These are phyloP conservation scores for Calonectria fujianensis DNA, from an alignment of 2,329 filamentous ascomycete genomes.

Conservation along the genomic window DNA sequence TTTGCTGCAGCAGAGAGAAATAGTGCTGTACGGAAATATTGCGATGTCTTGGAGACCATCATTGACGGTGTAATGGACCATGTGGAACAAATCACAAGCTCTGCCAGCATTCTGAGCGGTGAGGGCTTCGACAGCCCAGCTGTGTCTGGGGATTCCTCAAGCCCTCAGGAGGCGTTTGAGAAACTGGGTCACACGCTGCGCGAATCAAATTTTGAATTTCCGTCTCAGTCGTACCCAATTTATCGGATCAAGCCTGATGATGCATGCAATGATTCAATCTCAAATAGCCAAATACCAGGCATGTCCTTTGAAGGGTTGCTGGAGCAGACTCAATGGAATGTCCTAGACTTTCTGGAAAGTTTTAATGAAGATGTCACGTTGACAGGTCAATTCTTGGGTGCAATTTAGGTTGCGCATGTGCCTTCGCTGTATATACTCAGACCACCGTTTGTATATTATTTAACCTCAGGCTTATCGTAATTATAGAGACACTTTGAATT, in stretches of 20 bases:
- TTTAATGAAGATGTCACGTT: not conserved
- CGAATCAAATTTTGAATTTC: conserved; percentile 31
- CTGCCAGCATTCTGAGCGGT: not conserved
- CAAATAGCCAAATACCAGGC: not conserved
- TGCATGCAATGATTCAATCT: not conserved
- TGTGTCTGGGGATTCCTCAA: not conserved
- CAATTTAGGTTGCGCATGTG: not conserved
- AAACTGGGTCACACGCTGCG: not conserved
- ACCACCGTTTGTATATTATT: not conserved
- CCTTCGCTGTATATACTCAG: not conserved
- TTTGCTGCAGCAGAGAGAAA: conserved; percentile 36
- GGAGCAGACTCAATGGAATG: conserved; percentile 12
- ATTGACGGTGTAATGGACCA: conserved; percentile 31
- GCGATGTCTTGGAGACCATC: conserved; percentile 33
- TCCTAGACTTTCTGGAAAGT: not conserved
- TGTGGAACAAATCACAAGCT: conserved; percentile 24
- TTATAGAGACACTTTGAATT: too few relatives aligned
- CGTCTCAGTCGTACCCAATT: conserved; percentile 21
- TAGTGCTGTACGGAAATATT: conserved; percentile 29
- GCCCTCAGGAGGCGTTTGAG: conserved; percentile 28
- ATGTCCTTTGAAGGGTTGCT: not conserved
- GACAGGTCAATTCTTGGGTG: not conserved
- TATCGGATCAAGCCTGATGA: not conserved
- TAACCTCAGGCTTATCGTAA: too few relatives aligned
- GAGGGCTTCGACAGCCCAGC: not conserved